A percentile compares a stretch with the other conserved stretches of the same genome.
These are phyloP conservation scores for Pseudocercospora macadamiae DNA, from an alignment of 2,329 filamentous ascomycete species.

Conservation along the genomic window DNA sequence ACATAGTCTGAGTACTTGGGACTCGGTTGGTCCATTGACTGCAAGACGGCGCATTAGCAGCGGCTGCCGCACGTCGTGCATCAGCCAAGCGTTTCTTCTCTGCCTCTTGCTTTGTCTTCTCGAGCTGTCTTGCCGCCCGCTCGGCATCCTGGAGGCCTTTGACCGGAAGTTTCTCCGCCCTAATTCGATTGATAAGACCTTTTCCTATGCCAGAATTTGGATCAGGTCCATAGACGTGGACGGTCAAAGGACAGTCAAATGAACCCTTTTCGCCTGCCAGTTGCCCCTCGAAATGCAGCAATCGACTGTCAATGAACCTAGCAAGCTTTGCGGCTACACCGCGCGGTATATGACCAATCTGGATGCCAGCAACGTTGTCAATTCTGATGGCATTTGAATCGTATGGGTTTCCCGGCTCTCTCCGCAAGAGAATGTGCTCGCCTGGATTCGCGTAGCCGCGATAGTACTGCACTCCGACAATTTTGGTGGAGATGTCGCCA, in stretches of 20 bases:
- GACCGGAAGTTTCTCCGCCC: constrained; percentile 64
- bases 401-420: constrained; percentile 67
- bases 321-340: constrained; percentile 71
- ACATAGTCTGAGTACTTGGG: constrained; percentile 47
- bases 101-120: constrained; percentile 28
- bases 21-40: constrained; percentile 22
- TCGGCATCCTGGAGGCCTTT: constrained; percentile 47
- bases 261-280: constrained; percentile 67
- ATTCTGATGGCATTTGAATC: constrained; percentile 78
- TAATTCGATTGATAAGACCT: constrained; percentile 64
- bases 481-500: constrained; percentile 54
- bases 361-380: constrained; percentile 71
- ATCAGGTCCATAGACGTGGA: constrained; percentile 69
- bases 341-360: constrained; percentile 79
- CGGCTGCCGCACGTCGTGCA: constrained; percentile 32
- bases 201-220: constrained; percentile 40
- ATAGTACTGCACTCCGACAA: constrained; percentile 67
- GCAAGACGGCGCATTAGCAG: constrained; percentile 16
- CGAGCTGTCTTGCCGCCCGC: constrained; percentile 33
- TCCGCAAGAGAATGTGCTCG: constrained; percentile 63
- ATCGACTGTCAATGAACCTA: constrained; percentile 65
- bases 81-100: constrained; percentile 29
- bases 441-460: constrained; percentile 55
- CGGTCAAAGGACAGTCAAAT: constrained; percentile 72
- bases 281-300: constrained; percentile 68